Evolutionary conservation across 192 early-diverging fungal genomes (phyloP), one percentile per base, ranked within the genome.

Genomic region (Geranomyces variabilis): DNA sequence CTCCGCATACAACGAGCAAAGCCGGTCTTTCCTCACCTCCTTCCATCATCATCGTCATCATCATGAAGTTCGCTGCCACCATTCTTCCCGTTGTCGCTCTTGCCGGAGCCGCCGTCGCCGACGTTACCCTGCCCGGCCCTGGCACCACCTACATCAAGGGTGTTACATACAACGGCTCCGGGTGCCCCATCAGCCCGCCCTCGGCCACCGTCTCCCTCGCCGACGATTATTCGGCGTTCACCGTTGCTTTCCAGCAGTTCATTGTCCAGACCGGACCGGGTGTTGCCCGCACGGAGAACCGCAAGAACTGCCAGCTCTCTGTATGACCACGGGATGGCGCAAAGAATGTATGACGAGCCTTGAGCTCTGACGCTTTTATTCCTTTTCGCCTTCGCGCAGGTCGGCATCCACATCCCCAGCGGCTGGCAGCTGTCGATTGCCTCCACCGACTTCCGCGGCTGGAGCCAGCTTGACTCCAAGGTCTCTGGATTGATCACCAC

Each of bases 371-470:
- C n/a, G n/a, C n/a, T n/a, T n/a, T n/a, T n/a, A n/a, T n/a, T n/a
- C n/a, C n/a, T n/a, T n/a, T n/a, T n/a, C n/a, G n/a, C n/a, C n/a
- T n/a, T n/a, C n/a, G n/a, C n/a, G n/a, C n/a, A 48, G 24, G 30
- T 73, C 24, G 60, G 71, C 47, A 29, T 79, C 14, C 69, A 72
- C 31, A 36, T 71, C 36, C 73, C 78, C 29, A 46, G 65, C 10
- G 74, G 78, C 13, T 79, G 31, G 44, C 56, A 65, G 41, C 77
- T 76, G 49, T 69, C 78, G 24, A 60, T 75, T 22, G 73, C 62
- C 62, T 48, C 61, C 19, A 55, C 70, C 33, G 74, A 79, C 61
- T 75, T 67, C 57, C 74, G 78, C 45, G 78, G 78, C 13, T 79
- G 61, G 49, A 69, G 68, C 41, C 34, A 62, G 29, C 53, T 79